These are phyloP conservation scores for Phoma sp. DNA, from an alignment of 2,329 filamentous ascomycete genomes.

Conservation along the genomic window DNA sequence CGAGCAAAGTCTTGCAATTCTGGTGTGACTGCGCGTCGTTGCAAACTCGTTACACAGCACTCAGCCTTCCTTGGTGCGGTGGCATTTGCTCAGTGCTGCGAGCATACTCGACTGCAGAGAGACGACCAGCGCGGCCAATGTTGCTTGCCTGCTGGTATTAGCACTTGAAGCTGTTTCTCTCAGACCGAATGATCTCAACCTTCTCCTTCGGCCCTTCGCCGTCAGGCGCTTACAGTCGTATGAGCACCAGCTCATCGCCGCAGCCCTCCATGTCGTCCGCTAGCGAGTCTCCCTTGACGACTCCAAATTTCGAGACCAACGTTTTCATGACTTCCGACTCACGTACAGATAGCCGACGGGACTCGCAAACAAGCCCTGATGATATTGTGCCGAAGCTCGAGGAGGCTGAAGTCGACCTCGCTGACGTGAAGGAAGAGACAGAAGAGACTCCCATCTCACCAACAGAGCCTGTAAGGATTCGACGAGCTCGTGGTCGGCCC, in stretches of 20 bases:
- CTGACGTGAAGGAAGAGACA: conserved; percentile 45
- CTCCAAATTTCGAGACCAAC: conserved; percentile 43
- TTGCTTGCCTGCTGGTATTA: conserved; percentile 26
- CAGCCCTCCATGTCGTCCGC: conserved; percentile 50
- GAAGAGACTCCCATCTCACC: conserved; percentile 44
- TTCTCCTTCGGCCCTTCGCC: conserved; percentile 44
- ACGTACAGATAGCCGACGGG: conserved; percentile 33
- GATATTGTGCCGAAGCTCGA: conserved; percentile 61
- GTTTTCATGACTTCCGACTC: conserved; percentile 32
- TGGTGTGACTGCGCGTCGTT: background rate
- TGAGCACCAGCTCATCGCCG: conserved; percentile 50
- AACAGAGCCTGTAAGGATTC: conserved; percentile 45
- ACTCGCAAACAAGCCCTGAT: conserved; percentile 34
- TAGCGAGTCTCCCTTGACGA: conserved; percentile 48
- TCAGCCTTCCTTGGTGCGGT: conserved; percentile 7
- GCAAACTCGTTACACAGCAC: conserved; percentile 14
- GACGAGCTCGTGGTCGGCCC: conserved; percentile 71
- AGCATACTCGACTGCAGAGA: conserved; percentile 5
- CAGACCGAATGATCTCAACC: conserved; percentile 45
- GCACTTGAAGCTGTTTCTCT: conserved; percentile 22
- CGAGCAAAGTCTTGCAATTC: background rate
- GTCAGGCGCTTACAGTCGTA: conserved; percentile 38
- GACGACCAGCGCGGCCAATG: conserved; percentile 32
- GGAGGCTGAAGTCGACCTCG: conserved; percentile 55
- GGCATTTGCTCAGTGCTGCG: background rate